These are phyloP conservation scores for Fonsecaea pedrosoi DNA, from an alignment of 2,329 filamentous ascomycete species.

Conservation along the genomic window DNA sequence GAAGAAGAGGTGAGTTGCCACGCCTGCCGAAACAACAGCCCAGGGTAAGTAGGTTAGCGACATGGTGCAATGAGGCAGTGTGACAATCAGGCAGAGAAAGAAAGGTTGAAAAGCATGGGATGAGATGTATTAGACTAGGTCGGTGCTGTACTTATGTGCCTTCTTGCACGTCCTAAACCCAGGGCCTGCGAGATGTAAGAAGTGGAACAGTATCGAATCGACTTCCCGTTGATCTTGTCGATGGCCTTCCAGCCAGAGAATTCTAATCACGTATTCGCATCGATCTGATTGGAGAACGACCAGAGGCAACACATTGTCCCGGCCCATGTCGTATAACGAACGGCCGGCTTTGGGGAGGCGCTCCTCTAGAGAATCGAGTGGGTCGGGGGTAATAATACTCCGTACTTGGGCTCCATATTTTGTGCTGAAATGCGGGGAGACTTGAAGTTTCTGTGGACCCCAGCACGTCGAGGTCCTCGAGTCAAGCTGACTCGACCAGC, in stretches of 20 bases:
- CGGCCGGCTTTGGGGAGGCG: not conserved
- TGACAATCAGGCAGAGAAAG: not conserved
- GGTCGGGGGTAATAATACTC: not conserved
- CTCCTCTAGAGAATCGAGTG: not conserved
- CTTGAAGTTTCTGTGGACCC: not conserved
- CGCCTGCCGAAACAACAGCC: constrained; percentile 18
- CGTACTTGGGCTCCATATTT: not conserved
- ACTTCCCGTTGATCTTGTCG: not conserved
- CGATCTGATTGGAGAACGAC: not conserved
- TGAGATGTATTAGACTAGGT: not conserved
- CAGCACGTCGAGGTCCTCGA: constrained; percentile 2
- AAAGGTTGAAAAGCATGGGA: not conserved
- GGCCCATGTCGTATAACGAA: not conserved
- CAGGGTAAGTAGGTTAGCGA: constrained; percentile 11
- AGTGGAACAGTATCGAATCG: not conserved
- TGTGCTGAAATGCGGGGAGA: constrained; percentile 2
- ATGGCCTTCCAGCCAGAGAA: not conserved
- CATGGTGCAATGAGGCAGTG: constrained; percentile 5
- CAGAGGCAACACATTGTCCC: not conserved
- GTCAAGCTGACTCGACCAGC: constrained; percentile 23
- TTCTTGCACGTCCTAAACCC: not conserved
- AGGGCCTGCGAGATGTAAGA: not conserved
- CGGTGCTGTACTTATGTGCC: not conserved
- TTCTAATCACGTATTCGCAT: not conserved
- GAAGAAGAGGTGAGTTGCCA: constrained; percentile 28